Evolutionary conservation across 257 asterid species (phyloP).

Genomic region (Rauvolfia tetraphylla): DNA sequence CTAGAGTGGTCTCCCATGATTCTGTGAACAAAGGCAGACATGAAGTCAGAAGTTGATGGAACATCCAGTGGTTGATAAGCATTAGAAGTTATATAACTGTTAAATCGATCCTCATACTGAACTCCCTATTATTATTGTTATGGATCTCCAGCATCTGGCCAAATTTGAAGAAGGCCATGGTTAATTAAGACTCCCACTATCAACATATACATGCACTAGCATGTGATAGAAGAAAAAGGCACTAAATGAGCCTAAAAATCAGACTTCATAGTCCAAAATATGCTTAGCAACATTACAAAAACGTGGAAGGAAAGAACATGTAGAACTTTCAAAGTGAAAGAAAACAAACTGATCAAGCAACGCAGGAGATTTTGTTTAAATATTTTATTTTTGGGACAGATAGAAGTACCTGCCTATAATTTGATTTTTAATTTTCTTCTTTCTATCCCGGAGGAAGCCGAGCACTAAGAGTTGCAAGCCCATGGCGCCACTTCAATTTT

Average conservation of each 20-base stretch:
- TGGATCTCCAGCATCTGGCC: not conserved
- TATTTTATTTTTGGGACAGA: not conserved
- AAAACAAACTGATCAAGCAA: not conserved
- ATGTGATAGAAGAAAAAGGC: not conserved
- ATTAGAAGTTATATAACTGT: not conserved
- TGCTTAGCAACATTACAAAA: not conserved
- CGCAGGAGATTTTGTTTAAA: not conserved
- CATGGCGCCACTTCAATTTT: not conserved
- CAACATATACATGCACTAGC: not conserved
- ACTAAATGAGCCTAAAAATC: not conserved
- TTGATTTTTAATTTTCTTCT: not conserved
- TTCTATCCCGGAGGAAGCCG: not conserved
- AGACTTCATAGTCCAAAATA: not conserved
- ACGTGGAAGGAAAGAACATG: not conserved
- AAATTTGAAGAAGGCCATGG: not conserved
- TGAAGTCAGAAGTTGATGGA: not conserved
- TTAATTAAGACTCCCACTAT: not conserved
- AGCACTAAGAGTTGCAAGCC: not conserved
- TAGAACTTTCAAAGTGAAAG: not conserved
- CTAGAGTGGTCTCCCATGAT: not conserved
- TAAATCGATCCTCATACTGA: not conserved
- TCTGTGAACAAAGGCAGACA: not conserved
- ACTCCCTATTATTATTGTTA: not conserved
- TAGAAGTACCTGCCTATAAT: not conserved
- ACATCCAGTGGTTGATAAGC: too few relatives aligned